phyloP scores from a whole-genome alignment of 2,329 filamentous ascomycete species.

The Onygena corvina region DNA sequence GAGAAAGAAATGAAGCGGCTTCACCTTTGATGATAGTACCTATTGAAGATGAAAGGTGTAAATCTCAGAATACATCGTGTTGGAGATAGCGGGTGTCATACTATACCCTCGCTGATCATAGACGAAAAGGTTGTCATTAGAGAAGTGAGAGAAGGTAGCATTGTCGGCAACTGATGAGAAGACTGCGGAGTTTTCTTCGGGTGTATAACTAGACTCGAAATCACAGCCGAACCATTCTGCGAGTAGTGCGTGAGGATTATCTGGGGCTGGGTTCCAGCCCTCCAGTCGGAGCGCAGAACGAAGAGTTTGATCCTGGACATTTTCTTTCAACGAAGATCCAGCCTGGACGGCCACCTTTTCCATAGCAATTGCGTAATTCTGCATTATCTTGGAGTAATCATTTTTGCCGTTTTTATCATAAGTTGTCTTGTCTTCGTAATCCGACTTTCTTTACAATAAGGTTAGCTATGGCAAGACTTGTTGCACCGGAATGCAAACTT shows the following conservation, averaged over 20 bases:
- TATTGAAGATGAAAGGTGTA: background rate
- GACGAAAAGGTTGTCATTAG: constrained; percentile 51
- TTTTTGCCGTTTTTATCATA: constrained; percentile 47
- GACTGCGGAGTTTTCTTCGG: constrained; percentile 45
- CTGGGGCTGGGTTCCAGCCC: constrained; percentile 48
- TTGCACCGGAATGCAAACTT: background rate
- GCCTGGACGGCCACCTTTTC: constrained; percentile 40
- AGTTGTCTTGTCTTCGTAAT: constrained; percentile 47
- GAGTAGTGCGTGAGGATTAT: constrained; percentile 45
- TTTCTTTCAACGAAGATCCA: constrained; percentile 46
- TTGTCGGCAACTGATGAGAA: constrained; percentile 49
- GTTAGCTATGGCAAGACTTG: constrained; percentile 3
- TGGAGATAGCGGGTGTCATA: background rate
- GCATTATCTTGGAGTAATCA: constrained; percentile 42
- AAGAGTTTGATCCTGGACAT: constrained; percentile 50
- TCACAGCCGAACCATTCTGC: constrained; percentile 52
- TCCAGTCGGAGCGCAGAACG: constrained; percentile 48
- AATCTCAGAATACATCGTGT: background rate
- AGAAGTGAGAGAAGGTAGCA: constrained; percentile 50
- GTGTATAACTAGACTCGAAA: constrained; percentile 48
- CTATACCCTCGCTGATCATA: constrained; percentile 52
- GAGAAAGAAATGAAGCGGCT: constrained; percentile 45
- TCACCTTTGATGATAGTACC: constrained; percentile 44
- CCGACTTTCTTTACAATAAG: constrained; percentile 45
- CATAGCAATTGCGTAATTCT: constrained; percentile 40